Percentiles rank a stretch among this genome's conserved stretches.
These are phyloP conservation scores for Calocera viscosa DNA, from an alignment of 768 basidiomycete genomes.

Conservation along the genomic window DNA sequence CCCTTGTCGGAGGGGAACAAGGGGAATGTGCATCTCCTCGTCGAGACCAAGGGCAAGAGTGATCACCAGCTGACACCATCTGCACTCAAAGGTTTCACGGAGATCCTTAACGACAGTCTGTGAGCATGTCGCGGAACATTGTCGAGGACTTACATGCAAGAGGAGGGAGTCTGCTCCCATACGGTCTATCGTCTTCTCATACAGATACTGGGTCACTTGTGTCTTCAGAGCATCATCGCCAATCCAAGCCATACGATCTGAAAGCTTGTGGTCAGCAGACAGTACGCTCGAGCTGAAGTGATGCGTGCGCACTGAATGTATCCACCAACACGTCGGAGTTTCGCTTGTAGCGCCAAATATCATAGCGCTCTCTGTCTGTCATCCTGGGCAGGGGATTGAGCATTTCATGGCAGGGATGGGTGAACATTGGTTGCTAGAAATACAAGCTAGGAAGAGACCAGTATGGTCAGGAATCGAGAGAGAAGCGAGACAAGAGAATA, in stretches of 20 bases:
- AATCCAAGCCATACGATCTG: background rate
- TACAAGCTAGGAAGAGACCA: background rate
- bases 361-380: background rate
- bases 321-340: background rate
- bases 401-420: background rate
- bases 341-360: background rate
- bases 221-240: constrained; percentile 3
- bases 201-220: background rate
- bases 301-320: background rate
- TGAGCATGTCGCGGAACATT: background rate
- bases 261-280: background rate
- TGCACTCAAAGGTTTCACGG: background rate
- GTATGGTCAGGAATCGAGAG: background rate
- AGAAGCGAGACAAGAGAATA: background rate
- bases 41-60: background rate
- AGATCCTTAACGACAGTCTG: background rate
- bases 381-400: background rate
- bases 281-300: background rate
- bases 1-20: background rate
- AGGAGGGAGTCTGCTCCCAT: background rate
- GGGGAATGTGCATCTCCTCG: background rate
- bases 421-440: background rate
- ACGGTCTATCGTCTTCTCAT: background rate
- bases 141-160: background rate
- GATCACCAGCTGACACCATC: constrained; percentile 1